phyloP scores from a whole-genome alignment of 2,329 filamentous ascomycete genomes.

The Sordariomycetes sp. region DNA sequence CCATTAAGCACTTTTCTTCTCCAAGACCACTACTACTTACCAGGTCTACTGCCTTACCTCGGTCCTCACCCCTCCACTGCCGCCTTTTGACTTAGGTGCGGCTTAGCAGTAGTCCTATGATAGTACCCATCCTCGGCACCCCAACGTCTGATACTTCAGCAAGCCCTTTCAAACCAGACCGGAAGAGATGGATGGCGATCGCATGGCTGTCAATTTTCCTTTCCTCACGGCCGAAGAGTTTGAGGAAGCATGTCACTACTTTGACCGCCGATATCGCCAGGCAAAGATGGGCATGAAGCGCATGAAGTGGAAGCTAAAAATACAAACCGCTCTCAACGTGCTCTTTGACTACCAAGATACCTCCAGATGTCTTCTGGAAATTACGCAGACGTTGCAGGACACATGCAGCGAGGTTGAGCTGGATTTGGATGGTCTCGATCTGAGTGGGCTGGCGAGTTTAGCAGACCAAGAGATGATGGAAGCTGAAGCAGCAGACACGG shows the following conservation, averaged over 20 bases:
- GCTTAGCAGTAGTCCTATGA: too few species aligned
- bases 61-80: background rate
- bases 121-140: too few species aligned
- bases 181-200: background rate
- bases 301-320: slow-evolving; percentile 43
- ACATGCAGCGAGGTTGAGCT: slow-evolving; percentile 35
- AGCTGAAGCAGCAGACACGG: slow-evolving; percentile 42
- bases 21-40: background rate
- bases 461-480: slow-evolving; percentile 38
- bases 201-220: slow-evolving; percentile 47
- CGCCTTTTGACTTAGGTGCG: background rate
- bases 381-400: slow-evolving; percentile 41
- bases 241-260: slow-evolving; percentile 51
- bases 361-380: too few species aligned
- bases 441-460: too few species aligned
- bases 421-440: slow-evolving; percentile 34
- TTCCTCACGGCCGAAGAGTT: slow-evolving; percentile 55
- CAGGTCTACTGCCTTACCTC: background rate
- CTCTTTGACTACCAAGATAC: slow-evolving; percentile 29
- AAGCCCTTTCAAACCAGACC: too few species aligned
- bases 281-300: slow-evolving; percentile 47
- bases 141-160: too few species aligned
- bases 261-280: slow-evolving; percentile 49
- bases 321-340: slow-evolving; percentile 40
- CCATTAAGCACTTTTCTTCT: too few species aligned